These are phyloP conservation scores for Pseudogymnoascus sp. DNA, from an alignment of 2,329 filamentous ascomycete species.

Conservation along the genomic window DNA sequence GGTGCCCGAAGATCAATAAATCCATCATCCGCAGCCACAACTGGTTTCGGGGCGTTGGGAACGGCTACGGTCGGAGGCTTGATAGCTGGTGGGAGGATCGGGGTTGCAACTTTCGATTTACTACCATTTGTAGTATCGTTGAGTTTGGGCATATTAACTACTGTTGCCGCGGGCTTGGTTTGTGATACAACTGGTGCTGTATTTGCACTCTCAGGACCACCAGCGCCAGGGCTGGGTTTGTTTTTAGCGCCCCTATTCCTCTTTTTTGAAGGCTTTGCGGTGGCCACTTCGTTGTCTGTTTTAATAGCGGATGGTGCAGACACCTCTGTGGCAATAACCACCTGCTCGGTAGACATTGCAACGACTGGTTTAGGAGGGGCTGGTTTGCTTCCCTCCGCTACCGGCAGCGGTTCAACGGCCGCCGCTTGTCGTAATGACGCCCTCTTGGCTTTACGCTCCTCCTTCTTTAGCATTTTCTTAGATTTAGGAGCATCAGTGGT, in stretches of 20 bases:
- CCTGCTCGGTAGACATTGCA: neutral
- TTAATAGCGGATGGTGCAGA: neutral
- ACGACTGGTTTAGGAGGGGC: neutral
- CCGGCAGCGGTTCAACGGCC: neutral
- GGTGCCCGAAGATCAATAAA: conserved; percentile 1
- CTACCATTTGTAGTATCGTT: neutral
- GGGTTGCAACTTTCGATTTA: neutral
- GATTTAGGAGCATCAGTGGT: neutral
- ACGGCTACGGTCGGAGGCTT: neutral
- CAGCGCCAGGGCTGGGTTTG: neutral
- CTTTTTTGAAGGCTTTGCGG: neutral
- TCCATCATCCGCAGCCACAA: neutral
- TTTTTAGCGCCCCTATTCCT: neutral
- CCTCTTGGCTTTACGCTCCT: neutral
- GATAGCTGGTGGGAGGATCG: neutral
- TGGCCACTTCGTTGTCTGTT: neutral
- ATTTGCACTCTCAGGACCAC: neutral
- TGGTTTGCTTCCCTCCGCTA: neutral
- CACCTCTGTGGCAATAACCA: neutral
- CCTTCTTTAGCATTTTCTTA: neutral
- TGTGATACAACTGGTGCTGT: neutral
- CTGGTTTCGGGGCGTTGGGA: neutral
- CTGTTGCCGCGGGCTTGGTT: neutral
- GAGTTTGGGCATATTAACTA: neutral
- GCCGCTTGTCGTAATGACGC: neutral